Percentiles rank a stretch among this genome's conserved stretches.
phyloP scores from a whole-genome alignment of 2,329 filamentous ascomycete genomes.

The Alternaria triticimaculans region DNA sequence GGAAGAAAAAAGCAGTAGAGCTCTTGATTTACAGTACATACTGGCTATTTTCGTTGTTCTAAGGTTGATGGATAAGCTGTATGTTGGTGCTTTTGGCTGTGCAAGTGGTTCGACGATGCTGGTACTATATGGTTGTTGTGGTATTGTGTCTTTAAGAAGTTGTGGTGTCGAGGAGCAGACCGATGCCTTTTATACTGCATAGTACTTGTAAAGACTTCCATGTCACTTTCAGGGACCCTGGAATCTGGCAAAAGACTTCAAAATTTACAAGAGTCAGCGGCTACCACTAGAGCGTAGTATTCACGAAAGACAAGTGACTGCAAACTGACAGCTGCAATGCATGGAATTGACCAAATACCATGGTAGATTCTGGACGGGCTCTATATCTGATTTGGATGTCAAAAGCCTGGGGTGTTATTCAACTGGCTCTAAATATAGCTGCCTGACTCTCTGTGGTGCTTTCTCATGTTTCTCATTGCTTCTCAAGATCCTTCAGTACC shows the following conservation, averaged over 20 bases:
- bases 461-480: not conserved
- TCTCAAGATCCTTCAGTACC: not conserved
- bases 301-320: not conserved
- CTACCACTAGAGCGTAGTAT: too few species aligned
- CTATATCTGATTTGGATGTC: not conserved
- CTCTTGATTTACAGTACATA: not conserved
- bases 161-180: not conserved
- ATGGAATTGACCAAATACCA: not conserved
- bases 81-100: not conserved
- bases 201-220: not conserved
- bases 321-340: not conserved
- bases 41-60: not conserved
- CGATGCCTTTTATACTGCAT: not conserved
- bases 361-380: not conserved
- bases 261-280: too few species aligned
- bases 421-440: not conserved
- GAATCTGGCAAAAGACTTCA: too few species aligned
- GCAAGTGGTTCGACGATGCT: not conserved
- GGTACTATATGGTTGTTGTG: not conserved
- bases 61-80: too few species aligned
- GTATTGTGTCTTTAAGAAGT: not conserved
- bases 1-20: not conserved
- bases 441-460: not conserved
- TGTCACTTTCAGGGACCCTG: too few species aligned
- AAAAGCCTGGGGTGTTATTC: not conserved